phyloP scores from a whole-genome alignment of 768 basidiomycete species.

The Vararia minispora region DNA sequence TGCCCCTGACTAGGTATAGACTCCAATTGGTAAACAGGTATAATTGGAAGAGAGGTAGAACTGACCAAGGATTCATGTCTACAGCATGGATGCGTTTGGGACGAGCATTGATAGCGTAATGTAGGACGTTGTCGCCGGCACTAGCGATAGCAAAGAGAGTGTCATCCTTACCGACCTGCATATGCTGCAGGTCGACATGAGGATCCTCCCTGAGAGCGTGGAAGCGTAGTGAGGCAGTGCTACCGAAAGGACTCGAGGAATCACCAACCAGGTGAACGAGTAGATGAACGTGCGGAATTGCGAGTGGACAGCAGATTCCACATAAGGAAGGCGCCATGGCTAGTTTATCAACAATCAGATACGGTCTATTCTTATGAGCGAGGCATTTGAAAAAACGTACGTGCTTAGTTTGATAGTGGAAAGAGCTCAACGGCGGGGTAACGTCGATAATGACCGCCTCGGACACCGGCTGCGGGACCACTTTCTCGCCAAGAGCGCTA shows the following conservation, averaged over 20 bases:
- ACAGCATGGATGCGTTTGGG: slow-evolving; percentile 61
- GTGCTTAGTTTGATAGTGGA: too few relatives aligned
- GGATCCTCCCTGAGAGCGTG: slow-evolving; percentile 47
- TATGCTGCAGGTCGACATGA: slow-evolving; percentile 54
- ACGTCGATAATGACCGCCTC: too few relatives aligned
- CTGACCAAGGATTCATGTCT: slow-evolving; percentile 67
- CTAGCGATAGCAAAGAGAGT: slow-evolving; percentile 65
- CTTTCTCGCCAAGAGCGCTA: too few relatives aligned
- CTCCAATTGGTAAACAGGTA: slow-evolving; percentile 21
- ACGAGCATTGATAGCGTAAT: slow-evolving; percentile 59
- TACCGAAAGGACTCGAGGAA: background rate
- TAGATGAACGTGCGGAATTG: slow-evolving; percentile 55
- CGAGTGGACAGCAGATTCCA: slow-evolving; percentile 57
- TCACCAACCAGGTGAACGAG: slow-evolving; percentile 46
- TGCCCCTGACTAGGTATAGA: slow-evolving; percentile 48
- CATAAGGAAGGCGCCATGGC: slow-evolving; percentile 62
- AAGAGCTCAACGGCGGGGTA: too few relatives aligned
- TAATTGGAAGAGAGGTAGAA: too few relatives aligned
- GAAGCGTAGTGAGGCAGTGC: background rate
- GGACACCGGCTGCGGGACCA: too few relatives aligned
- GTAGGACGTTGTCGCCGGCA: slow-evolving; percentile 72
- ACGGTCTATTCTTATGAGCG: too few relatives aligned
- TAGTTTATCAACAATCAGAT: slow-evolving; percentile 15
- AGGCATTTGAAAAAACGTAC: too few relatives aligned
- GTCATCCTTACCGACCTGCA: slow-evolving; percentile 49